These are phyloP conservation scores for Paracoccidioides brasiliensis DNA, from an alignment of 2,329 filamentous ascomycete genomes.

Conservation along the genomic window DNA sequence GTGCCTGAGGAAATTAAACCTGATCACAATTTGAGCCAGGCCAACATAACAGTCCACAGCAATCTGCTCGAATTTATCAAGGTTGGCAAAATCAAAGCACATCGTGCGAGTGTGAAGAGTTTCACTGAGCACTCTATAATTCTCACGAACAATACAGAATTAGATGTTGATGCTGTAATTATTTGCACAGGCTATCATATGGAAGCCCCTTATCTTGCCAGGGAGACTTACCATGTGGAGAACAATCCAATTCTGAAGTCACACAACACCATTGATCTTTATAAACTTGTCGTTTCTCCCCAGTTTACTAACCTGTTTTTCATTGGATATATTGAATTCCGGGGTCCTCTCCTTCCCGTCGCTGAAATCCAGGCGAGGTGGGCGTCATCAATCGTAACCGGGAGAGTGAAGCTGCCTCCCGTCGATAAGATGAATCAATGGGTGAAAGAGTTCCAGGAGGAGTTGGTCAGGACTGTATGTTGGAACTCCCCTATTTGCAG, in stretches of 20 bases:
- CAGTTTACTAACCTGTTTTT: conserved; percentile 23
- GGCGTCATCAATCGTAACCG: conserved; percentile 19
- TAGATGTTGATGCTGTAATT: conserved; percentile 24
- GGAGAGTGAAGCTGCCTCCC: conserved; percentile 16
- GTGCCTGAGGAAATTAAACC: conserved; percentile 22
- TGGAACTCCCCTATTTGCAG: background rate
- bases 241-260: conserved; percentile 7
- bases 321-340: conserved; percentile 21
- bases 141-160: conserved; percentile 17
- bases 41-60: conserved; percentile 23
- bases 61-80: conserved; percentile 25
- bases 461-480: conserved; percentile 14
- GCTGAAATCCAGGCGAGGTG: conserved; percentile 26
- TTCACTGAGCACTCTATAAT: conserved; percentile 19
- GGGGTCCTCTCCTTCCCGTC: conserved; percentile 21
- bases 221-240: conserved; percentile 11
- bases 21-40: conserved; percentile 23
- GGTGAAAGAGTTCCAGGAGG: conserved; percentile 16
- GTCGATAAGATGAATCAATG: conserved; percentile 17
- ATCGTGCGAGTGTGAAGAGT: conserved; percentile 20
- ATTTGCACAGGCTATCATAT: conserved; percentile 23
- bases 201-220: conserved; percentile 11
- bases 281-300: conserved; percentile 21
- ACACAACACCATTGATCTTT: conserved; percentile 19
- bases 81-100: conserved; percentile 20